phyloP scores from a whole-genome alignment of 306 rosid genomes.

The Senna tora region DNA sequence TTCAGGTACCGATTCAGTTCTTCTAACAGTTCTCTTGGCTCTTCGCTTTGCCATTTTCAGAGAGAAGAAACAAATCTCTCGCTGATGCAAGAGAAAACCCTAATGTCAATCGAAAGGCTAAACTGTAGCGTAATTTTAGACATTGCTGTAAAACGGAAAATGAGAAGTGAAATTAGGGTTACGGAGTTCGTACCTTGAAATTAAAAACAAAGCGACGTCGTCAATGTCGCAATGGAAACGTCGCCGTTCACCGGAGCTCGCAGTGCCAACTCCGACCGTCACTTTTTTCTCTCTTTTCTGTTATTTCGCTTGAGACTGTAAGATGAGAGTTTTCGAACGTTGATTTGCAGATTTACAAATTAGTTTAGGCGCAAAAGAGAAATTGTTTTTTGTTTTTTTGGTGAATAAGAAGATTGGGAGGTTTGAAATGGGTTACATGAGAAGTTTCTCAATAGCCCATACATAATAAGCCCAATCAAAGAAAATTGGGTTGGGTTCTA shows the following conservation, averaged over 20 bases:
- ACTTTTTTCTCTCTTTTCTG: not conserved
- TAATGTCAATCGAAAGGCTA: not conserved
- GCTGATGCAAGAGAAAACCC: not conserved
- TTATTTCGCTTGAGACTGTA: not conserved
- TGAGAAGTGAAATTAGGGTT: not conserved
- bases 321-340: not conserved
- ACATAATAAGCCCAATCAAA: too few relatives aligned
- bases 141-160: not conserved
- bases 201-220: not conserved
- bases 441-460: too few relatives aligned
- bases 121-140: not conserved
- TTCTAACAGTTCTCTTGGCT: slow-evolving; percentile 41
- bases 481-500: too few relatives aligned
- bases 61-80: slow-evolving; percentile 1
- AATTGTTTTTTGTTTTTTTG: too few relatives aligned
- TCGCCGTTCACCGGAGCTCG: not conserved
- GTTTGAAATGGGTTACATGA: too few relatives aligned
- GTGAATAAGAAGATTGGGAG: too few relatives aligned
- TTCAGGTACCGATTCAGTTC: slow-evolving; percentile 12
- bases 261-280: not conserved
- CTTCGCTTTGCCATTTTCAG: slow-evolving; percentile 48
- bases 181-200: not conserved
- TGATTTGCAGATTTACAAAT: not conserved
- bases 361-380: not conserved
- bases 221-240: not conserved